Evolutionary conservation across 176 grass and related monocot species (phyloP).

Genomic region (Urochloa ruziziensis): DNA sequence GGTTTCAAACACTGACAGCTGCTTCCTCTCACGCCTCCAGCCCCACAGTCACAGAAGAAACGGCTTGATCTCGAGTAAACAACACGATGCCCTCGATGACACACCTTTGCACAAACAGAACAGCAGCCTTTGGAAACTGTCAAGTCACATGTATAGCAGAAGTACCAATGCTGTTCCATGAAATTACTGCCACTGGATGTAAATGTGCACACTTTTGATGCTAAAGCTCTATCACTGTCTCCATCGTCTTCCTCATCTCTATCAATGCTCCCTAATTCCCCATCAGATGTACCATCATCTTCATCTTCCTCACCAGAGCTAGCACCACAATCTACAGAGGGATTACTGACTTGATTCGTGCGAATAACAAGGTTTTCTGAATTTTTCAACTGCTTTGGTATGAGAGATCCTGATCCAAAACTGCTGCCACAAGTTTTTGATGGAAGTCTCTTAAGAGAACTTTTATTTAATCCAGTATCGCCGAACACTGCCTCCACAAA

Average conservation of each 20-base stretch:
- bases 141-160: slow-evolving; percentile 97
- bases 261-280: slow-evolving; percentile 90
- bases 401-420: slow-evolving; percentile 57
- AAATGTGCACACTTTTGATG: slow-evolving; percentile 95
- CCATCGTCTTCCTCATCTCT: slow-evolving; percentile 92
- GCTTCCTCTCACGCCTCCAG: slow-evolving; percentile 87
- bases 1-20: slow-evolving; percentile 96
- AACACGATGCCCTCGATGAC: slow-evolving; percentile 90
- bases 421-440: slow-evolving; percentile 52
- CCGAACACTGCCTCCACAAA: slow-evolving; percentile 77
- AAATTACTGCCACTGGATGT: slow-evolving; percentile 99
- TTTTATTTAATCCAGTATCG: slow-evolving; percentile 55
- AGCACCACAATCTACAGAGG: slow-evolving; percentile 66
- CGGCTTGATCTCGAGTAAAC: slow-evolving; percentile 97
- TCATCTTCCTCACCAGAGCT: slow-evolving; percentile 96
- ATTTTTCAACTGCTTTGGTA: slow-evolving; percentile 70
- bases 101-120: slow-evolving; percentile 91
- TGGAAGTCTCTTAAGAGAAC: slow-evolving; percentile 57
- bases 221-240: slow-evolving; percentile 75
- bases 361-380: slow-evolving; percentile 67
- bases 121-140: slow-evolving; percentile 98
- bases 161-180: slow-evolving; percentile 99
- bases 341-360: slow-evolving; percentile 58
- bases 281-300: slow-evolving; percentile 95
- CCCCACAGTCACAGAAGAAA: slow-evolving; percentile 98